phyloP scores from a whole-genome alignment of 164 flowering plant genomes.

The Vitis cinerea region DNA sequence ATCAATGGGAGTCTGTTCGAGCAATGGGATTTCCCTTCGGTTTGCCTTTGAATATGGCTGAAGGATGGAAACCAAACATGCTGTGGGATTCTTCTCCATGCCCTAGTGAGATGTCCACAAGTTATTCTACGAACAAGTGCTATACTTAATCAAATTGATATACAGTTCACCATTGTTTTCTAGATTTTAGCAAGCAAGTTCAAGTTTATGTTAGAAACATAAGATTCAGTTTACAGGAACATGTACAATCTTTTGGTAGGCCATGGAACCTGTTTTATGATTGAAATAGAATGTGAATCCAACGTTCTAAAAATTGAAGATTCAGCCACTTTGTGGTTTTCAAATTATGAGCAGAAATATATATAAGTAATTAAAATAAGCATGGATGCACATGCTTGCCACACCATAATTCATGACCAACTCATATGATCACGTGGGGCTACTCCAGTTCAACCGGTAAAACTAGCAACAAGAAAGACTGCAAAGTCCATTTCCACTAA shows the following conservation, averaged over 20 bases:
- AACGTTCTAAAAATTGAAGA: neutral
- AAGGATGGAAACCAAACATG: conserved; percentile 34
- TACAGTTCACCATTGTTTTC: neutral
- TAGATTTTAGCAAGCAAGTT: conserved; percentile 6
- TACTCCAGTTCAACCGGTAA: no score
- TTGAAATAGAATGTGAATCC: neutral
- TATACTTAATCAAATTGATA: conserved; percentile 17
- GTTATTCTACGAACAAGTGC: conserved; percentile 33
- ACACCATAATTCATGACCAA: no score
- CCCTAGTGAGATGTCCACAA: conserved; percentile 35
- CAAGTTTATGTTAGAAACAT: neutral
- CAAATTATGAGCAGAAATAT: no score
- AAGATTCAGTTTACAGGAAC: neutral
- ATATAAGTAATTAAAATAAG: no score
- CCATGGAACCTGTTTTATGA: neutral
- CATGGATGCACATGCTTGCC: no score
- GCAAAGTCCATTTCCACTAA: no score
- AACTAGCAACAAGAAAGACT: no score
- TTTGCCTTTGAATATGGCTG: conserved; percentile 18
- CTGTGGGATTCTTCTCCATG: conserved; percentile 40
- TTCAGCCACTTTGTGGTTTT: neutral
- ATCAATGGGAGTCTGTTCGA: conserved; percentile 20
- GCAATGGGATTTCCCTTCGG: conserved; percentile 23
- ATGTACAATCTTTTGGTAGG: neutral
- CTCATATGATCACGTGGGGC: no score